Conservation (phyloP, 1,284 basidiomycete genomes). For the Tylopilus sp. region DNA sequence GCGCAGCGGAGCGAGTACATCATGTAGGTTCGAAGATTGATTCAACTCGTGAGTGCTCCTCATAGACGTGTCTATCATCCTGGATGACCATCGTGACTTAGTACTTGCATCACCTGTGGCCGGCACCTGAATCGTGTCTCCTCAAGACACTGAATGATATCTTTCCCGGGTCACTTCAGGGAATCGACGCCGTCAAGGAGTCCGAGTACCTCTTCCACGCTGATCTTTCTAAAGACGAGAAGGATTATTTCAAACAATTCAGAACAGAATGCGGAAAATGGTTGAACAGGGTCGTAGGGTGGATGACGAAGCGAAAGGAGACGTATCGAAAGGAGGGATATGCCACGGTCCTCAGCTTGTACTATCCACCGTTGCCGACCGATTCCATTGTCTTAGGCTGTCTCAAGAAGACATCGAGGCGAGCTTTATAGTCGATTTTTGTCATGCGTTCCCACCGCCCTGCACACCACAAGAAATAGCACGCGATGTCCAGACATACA, state of each 20-base stretch:
- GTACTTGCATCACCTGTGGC: constrained; percentile 55
- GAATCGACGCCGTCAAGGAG: constrained; percentile 12
- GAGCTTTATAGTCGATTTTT: constrained; percentile 34
- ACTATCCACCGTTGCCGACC: neutral
- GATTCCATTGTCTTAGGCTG: constrained; percentile 11
- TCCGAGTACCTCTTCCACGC: constrained; percentile 44
- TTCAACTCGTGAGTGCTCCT: constrained; percentile 25
- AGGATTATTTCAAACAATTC: constrained; percentile 32
- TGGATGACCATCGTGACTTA: neutral
- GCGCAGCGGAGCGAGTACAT: constrained; percentile 49
- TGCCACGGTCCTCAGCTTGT: neutral
- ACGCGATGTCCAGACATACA: constrained; percentile 33
- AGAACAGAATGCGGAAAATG: constrained; percentile 36
- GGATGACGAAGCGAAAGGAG: constrained; percentile 39
- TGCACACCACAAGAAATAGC: constrained; percentile 14
- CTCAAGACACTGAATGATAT: constrained; percentile 54
- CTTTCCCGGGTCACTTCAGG: constrained; percentile 49
- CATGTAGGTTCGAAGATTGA: constrained; percentile 42
- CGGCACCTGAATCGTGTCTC: constrained; percentile 42
- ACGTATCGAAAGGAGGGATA: constrained; percentile 32
- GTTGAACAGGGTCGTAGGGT: constrained; percentile 37
- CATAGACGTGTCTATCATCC: constrained; percentile 1
- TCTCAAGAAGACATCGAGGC: constrained; percentile 18
- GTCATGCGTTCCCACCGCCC: constrained; percentile 32
- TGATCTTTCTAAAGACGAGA: constrained; percentile 45